A percentile compares a stretch with the other conserved stretches of the same genome.
These are phyloP conservation scores for Persicaria tinctoria DNA, from an alignment of 148 eudicot genomes.

Conservation along the genomic window DNA sequence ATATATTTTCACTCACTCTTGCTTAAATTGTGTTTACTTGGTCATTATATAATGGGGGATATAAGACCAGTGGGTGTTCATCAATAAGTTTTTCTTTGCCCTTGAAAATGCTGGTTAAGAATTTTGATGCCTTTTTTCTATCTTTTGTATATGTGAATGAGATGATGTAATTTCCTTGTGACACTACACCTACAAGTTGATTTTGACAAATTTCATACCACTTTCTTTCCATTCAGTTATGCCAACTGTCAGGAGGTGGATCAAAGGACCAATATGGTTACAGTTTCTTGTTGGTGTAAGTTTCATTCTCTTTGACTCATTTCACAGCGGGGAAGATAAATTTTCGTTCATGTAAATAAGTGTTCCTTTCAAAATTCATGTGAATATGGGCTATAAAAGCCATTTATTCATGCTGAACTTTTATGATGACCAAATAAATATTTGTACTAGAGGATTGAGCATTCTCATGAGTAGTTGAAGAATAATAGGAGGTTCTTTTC, in stretches of 20 bases:
- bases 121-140: background rate
- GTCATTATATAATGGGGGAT: background rate
- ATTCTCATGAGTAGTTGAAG: background rate
- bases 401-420: background rate
- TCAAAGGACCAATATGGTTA: constrained; percentile 94
- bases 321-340: background rate
- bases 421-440: background rate
- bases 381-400: constrained; percentile 1
- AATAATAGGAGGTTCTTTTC: background rate
- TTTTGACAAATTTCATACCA: background rate
- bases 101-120: background rate
- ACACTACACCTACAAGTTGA: background rate
- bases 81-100: no score
- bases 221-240: constrained; percentile 44
- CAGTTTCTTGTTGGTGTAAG: constrained; percentile 92
- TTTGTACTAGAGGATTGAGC: background rate
- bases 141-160: no score
- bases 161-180: no score
- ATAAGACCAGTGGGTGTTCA: background rate
- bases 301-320: constrained; percentile 2
- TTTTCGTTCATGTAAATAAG: background rate
- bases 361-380: background rate
- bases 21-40: background rate
- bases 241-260: constrained; percentile 66
- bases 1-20: background rate